Evolutionary conservation across 441 rosid genomes (phyloP).

Genomic region (Populus trichocarpa): DNA sequence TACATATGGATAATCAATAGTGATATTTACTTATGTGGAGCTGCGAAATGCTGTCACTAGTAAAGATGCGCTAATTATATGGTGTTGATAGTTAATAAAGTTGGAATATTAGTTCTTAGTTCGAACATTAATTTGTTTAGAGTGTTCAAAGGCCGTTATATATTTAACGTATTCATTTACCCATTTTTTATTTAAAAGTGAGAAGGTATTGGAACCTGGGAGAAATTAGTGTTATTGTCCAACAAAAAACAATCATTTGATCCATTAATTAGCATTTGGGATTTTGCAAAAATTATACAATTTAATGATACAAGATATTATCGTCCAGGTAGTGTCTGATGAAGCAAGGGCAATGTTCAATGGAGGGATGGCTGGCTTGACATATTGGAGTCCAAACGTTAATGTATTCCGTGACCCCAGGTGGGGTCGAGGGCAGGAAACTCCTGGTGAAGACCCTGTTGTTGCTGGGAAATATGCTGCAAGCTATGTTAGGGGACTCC

Average conservation of each 20-base stretch:
- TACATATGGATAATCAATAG: too few species aligned
- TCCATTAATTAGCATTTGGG: background rate
- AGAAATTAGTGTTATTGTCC: background rate
- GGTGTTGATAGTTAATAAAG: background rate
- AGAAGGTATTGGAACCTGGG: background rate
- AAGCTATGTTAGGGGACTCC: slow-evolving; percentile 86
- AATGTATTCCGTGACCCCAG: slow-evolving; percentile 89
- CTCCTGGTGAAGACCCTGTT: too few species aligned
- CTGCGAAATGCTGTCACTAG: background rate
- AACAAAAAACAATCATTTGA: background rate
- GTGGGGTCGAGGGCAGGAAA: slow-evolving; percentile 89
- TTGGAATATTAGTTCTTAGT: too few species aligned
- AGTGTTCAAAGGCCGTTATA: background rate
- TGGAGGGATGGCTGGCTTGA: slow-evolving; percentile 83
- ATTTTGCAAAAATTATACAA: background rate
- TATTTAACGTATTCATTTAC: background rate
- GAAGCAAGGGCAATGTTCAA: slow-evolving; percentile 98
- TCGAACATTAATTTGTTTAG: background rate
- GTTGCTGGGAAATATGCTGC: slow-evolving; percentile 78
- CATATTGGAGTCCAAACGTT: slow-evolving; percentile 96
- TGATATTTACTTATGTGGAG: background rate
- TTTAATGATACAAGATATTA: background rate
- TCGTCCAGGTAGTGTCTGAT: slow-evolving; percentile 76
- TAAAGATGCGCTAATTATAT: background rate
- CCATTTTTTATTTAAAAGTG: background rate